Conservation (phyloP, 192 early-diverging fungal species). For the Paraglomus occultum region DNA sequence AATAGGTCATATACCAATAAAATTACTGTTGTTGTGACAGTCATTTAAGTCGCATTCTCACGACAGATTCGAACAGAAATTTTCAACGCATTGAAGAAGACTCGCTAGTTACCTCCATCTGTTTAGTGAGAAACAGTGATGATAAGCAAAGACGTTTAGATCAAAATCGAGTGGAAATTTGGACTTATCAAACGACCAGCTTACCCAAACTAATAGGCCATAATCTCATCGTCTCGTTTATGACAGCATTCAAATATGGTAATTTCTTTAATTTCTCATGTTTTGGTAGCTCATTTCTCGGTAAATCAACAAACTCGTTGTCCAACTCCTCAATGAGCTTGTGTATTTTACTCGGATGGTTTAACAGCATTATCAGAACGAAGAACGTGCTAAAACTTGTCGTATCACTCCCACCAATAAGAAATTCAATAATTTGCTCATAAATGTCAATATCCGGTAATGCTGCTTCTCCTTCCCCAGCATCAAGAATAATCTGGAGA, state of each 20-base stretch:
- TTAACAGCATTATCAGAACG: constrained; percentile 34
- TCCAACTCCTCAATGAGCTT: constrained; percentile 31
- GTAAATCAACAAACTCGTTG: constrained; percentile 25
- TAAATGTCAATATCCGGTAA: constrained; percentile 34
- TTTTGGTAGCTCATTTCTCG: constrained; percentile 29
- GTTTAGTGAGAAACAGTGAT: not conserved
- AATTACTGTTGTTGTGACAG: no score
- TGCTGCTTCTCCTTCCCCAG: constrained; percentile 11
- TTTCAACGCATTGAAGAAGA: no score
- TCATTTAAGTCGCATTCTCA: no score
- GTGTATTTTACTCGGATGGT: constrained; percentile 30
- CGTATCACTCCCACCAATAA: constrained; percentile 41
- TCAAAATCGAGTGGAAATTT: not conserved
- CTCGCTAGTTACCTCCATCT: constrained; percentile 12
- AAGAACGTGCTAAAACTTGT: constrained; percentile 30
- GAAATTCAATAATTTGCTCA: constrained; percentile 28
- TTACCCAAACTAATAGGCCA: constrained; percentile 41
- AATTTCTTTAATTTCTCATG: constrained; percentile 53
- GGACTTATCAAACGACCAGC: not conserved
- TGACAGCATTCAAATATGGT: constrained; percentile 53
- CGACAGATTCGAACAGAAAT: no score
- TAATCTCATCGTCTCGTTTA: constrained; percentile 56
- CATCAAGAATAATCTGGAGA: constrained; percentile 39
- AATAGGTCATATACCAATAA: no score
- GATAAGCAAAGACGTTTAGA: not conserved